Conservation (phyloP, 371 early-diverging fungal species). For the Syncephalastrum contaminatum region DNA sequence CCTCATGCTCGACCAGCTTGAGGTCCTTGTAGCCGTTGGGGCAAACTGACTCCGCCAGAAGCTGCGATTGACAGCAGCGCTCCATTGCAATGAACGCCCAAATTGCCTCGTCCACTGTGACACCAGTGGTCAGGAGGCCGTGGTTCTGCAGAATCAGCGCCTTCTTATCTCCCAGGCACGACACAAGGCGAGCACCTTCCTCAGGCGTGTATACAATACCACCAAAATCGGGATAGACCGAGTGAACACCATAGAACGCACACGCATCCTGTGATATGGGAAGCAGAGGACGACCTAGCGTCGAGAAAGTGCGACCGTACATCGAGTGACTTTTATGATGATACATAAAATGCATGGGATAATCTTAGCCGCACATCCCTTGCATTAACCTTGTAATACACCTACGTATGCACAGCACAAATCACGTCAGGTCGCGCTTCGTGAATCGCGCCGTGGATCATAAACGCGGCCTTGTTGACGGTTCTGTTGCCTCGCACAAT, state of each 20-base stretch:
- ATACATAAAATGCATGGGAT: not conserved
- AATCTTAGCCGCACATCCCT: not conserved
- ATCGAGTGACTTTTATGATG: conserved; percentile 46
- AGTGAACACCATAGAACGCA: conserved; percentile 52
- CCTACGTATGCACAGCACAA: conserved; percentile 55
- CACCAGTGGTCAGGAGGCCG: conserved; percentile 57
- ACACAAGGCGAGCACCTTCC: conserved; percentile 51
- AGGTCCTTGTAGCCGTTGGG: conserved; percentile 39
- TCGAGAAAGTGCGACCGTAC: conserved; percentile 59
- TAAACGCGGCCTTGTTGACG: conserved; percentile 64
- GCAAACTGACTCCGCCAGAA: conserved; percentile 53
- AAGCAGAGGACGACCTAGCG: conserved; percentile 41
- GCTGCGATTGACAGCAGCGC: conserved; percentile 55
- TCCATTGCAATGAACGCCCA: conserved; percentile 62
- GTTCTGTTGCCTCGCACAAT: conserved; percentile 48
- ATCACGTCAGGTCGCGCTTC: conserved; percentile 45
- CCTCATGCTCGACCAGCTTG: conserved; percentile 33
- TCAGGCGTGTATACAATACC: conserved; percentile 54
- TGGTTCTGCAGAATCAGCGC: conserved; percentile 61
- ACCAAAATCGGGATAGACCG: conserved; percentile 48
- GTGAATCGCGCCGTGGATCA: conserved; percentile 60
- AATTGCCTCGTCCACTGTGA: conserved; percentile 55
- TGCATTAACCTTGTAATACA: conserved; percentile 5
- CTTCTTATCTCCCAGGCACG: conserved; percentile 50
- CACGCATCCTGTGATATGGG: conserved; percentile 65